A percentile compares a stretch with the other conserved stretches of the same genome.
Conservation (phyloP, 2,329 filamentous ascomycete species). For the Teratosphaeria destructans region DNA sequence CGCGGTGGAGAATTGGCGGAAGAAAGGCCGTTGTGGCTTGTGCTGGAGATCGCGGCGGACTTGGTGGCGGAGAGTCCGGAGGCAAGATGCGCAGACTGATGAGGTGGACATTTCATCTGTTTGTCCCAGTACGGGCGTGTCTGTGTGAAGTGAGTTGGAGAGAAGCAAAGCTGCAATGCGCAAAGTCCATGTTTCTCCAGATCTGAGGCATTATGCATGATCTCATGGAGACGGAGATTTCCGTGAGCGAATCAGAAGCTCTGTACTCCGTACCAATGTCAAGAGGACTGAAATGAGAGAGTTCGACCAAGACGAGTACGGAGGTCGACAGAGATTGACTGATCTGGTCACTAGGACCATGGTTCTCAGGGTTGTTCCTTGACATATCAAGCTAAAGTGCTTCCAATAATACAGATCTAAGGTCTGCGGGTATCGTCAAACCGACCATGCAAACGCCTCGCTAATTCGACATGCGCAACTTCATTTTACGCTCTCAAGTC, state of each 20-base stretch:
- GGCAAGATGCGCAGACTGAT: conserved; percentile 14
- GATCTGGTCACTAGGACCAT: neutral
- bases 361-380: neutral
- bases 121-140: neutral
- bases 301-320: neutral
- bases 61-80: conserved; percentile 14
- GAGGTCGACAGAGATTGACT: neutral
- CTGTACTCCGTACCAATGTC: neutral
- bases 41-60: conserved; percentile 4
- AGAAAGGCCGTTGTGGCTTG: conserved; percentile 1
- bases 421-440: neutral
- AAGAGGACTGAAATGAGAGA: neutral
- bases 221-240: conserved; percentile 1
- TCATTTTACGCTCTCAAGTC: neutral
- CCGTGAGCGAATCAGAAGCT: neutral
- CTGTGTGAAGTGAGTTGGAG: neutral
- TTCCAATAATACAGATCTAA: neutral
- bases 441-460: neutral
- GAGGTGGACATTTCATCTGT: conserved; percentile 12
- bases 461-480: neutral
- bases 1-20: conserved; percentile 1
- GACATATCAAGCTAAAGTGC: neutral
- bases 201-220: conserved; percentile 1
- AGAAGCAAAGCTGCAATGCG: neutral
- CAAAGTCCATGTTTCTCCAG: neutral